Base-by-base conservation (phyloP, 345 rosid species). In the Raphanus sativus region DNA sequence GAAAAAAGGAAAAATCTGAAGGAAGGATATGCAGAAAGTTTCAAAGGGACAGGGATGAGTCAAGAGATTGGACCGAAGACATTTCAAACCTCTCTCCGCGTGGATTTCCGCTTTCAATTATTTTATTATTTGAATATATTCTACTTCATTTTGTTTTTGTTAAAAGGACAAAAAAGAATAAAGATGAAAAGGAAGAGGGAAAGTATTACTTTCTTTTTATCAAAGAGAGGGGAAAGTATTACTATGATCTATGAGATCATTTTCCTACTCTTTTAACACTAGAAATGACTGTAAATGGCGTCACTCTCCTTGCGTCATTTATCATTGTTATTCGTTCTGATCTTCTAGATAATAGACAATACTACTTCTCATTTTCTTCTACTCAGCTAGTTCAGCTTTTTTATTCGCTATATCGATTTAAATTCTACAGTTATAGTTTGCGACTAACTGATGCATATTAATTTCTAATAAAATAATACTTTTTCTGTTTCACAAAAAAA, bases 1-100 rank as follows among this genome's bases (percentile, higher is more conserved):
- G 52, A 42, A 48, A 48, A 21, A 9, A 24, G 4, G 28, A 21
- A 42, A 54, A 28, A 36, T 25, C 8, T 24, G 4, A 33, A 65
- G 17, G 32, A 65, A 30, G 34, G 13, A 56, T 45, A 30, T 45
- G 12, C 6, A 67, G 13, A 29, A 17, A 7, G 34, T 34, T 32
- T 42, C 5, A 52, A 64, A 16, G 58, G 12, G 33, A 62, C 52
- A 21, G 33, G 15, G 30, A 52, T 63, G 64, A 65, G 71, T 74
- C 77, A 73, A 74, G 71, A 64, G 70, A 13, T 36, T 73, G 78
- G 82, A 79, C 66, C 82, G 66, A 73, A 60, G 82, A 79, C 74
- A 74, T 54, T 73, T 79, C 82, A 79, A 79, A 79, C 67, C 52
- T 79, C 75, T 52, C 78, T 74, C 65, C 82, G 82, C 82, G 82